phyloP scores from a whole-genome alignment of 805 yeast genomes.

The Wickerhamiella cacticola region DNA sequence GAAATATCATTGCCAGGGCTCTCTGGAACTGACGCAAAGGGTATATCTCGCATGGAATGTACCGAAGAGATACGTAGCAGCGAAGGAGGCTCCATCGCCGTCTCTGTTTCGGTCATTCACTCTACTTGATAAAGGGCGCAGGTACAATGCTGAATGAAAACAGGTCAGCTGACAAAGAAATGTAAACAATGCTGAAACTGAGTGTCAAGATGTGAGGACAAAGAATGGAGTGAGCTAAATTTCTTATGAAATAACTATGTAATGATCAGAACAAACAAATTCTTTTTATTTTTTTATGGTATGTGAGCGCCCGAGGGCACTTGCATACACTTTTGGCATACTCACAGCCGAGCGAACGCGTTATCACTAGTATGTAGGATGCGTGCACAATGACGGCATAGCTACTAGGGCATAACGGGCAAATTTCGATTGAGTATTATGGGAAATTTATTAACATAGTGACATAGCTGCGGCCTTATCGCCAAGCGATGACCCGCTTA shows the following conservation, averaged over 20 bases:
- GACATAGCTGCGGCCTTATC: no score
- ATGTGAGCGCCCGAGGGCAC: not conserved
- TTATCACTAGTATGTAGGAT: no score
- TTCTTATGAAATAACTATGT: no score
- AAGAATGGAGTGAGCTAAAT: no score
- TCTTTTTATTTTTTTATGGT: not conserved
- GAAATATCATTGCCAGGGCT: not conserved
- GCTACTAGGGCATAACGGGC: no score
- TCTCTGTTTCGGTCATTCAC: conserved; percentile 3
- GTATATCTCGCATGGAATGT: conserved; percentile 22
- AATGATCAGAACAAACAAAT: no score
- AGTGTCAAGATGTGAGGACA: no score
- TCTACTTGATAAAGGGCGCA: not conserved
- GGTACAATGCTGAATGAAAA: conserved; percentile 1
- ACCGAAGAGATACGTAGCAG: conserved; percentile 16
- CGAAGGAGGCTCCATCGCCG: conserved; percentile 5
- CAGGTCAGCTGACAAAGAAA: conserved; percentile 4
- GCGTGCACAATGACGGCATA: no score
- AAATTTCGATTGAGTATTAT: no score
- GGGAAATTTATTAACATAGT: no score
- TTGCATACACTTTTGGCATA: not conserved
- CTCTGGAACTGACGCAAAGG: conserved; percentile 15
- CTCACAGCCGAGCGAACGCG: no score
- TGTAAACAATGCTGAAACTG: not conserved
- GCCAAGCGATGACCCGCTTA: no score